Percentiles rank a stretch among this genome's conserved stretches.
phyloP scores from a whole-genome alignment of 129 eudicot species.

The Deinandra increscens region DNA sequence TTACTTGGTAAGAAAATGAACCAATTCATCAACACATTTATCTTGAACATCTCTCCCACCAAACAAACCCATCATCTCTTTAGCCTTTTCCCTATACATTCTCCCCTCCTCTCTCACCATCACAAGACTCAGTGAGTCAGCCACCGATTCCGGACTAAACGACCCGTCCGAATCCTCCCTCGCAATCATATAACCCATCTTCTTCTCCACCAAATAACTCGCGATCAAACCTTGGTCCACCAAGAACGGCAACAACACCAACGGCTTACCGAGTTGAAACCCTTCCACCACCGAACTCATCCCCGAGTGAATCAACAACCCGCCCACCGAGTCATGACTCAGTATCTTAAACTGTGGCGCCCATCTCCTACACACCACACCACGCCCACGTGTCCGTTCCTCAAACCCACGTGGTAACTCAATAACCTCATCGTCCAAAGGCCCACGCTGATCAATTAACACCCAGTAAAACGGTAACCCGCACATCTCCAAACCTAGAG shows the following conservation, averaged over 20 bases:
- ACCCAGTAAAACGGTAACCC: constrained; percentile 31
- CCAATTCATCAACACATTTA: background rate
- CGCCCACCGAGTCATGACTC: constrained; percentile 40
- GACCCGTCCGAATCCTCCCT: constrained; percentile 31
- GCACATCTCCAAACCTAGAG: constrained; percentile 36
- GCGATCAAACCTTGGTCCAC: constrained; percentile 27
- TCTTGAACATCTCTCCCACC: constrained; percentile 17
- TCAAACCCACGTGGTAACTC: constrained; percentile 34
- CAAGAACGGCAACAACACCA: constrained; percentile 15
- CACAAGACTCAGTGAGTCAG: constrained; percentile 22
- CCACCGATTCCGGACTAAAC: constrained; percentile 26
- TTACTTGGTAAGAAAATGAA: constrained; percentile 5
- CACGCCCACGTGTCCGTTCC: constrained; percentile 27
- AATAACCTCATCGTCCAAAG: constrained; percentile 13
- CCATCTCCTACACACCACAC: constrained; percentile 34
- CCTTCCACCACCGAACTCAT: constrained; percentile 26
- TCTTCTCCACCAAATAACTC: constrained; percentile 33
- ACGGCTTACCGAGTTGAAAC: constrained; percentile 17
- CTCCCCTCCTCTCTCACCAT: constrained; percentile 21
- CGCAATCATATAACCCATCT: constrained; percentile 2
- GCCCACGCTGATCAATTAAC: constrained; percentile 26
- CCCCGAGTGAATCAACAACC: constrained; percentile 32
- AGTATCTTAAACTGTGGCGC: constrained; percentile 34
- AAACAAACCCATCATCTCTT: constrained; percentile 7
- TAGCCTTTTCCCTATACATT: constrained; percentile 18